Evolutionary conservation across 2,329 filamentous ascomycete species (phyloP).

Genomic region (Dissoconium aciculare): DNA sequence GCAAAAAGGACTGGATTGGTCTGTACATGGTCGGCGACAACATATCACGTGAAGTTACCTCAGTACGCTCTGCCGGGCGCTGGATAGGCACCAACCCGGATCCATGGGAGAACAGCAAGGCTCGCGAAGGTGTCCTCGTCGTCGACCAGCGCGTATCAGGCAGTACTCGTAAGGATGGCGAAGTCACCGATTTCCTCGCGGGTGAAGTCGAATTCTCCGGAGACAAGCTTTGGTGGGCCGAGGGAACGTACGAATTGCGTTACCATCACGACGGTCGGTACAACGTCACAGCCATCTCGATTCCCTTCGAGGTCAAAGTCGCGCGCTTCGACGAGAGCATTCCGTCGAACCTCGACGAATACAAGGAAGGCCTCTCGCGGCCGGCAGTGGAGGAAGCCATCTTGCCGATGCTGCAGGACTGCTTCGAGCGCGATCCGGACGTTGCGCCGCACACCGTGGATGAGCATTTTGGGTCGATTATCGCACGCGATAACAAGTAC

Average conservation of each 20-base stretch:
- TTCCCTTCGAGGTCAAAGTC: constrained; percentile 83
- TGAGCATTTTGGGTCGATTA: constrained; percentile 69
- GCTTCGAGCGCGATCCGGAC: constrained; percentile 79
- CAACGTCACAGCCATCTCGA: constrained; percentile 83
- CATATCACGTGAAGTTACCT: constrained; percentile 66
- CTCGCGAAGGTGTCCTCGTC: constrained; percentile 57
- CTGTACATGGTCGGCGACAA: constrained; percentile 96
- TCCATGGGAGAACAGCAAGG: constrained; percentile 52
- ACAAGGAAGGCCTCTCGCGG: constrained; percentile 47
- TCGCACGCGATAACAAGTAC: constrained; percentile 79
- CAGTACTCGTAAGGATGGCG: constrained; percentile 30
- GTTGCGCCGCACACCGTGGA: constrained; percentile 69
- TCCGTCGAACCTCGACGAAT: constrained; percentile 28
- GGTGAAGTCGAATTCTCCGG: constrained; percentile 81
- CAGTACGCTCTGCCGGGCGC: constrained; percentile 70
- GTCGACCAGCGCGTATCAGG: constrained; percentile 46
- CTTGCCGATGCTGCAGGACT: constrained; percentile 74
- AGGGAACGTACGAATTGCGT: constrained; percentile 89
- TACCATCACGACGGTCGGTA: constrained; percentile 92
- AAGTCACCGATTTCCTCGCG: constrained; percentile 45
- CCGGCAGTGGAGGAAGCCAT: constrained; percentile 60
- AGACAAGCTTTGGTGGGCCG: constrained; percentile 94
- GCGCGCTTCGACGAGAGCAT: constrained; percentile 57
- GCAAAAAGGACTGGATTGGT: constrained; percentile 87
- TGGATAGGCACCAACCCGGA: constrained; percentile 73